Conservation (phyloP, 495 filamentous ascomycete species). For the Choiromyces venosus region DNA sequence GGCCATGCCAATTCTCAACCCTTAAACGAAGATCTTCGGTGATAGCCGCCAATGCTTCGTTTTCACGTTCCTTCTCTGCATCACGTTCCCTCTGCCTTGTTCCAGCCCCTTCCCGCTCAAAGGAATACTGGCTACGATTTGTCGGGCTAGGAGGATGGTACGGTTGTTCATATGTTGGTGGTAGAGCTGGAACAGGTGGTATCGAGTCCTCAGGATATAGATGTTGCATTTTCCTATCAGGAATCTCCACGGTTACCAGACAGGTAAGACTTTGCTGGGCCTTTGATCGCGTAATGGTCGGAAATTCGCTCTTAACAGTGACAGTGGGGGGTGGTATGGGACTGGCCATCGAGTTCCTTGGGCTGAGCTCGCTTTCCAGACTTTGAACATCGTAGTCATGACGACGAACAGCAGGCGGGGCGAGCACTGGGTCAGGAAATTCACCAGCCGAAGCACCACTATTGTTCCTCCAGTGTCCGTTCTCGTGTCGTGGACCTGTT, state of each 20-base stretch:
- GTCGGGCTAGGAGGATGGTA: slow-evolving; percentile 38
- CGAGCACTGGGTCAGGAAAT: slow-evolving; percentile 31
- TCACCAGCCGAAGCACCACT: slow-evolving; percentile 63
- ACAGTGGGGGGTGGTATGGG: slow-evolving; percentile 88
- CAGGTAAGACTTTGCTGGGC: slow-evolving; percentile 95
- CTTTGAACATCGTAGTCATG: slow-evolving; percentile 96
- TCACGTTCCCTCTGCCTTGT: slow-evolving; percentile 37
- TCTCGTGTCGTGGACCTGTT: slow-evolving; percentile 55
- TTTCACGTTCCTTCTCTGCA: slow-evolving; percentile 32
- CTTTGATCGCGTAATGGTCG: slow-evolving; percentile 82
- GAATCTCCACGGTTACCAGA: slow-evolving; percentile 88
- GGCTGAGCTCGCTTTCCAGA: slow-evolving; percentile 83
- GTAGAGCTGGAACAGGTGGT: slow-evolving; percentile 55
- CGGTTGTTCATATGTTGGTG: slow-evolving; percentile 40
- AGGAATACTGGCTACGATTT: slow-evolving; percentile 39
- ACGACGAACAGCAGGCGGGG: slow-evolving; percentile 50
- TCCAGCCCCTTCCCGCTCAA: slow-evolving; percentile 45
- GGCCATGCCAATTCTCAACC: slow-evolving; percentile 97
- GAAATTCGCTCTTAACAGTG: slow-evolving; percentile 92
- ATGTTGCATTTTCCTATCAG: slow-evolving; percentile 78
- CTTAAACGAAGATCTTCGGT: slow-evolving; percentile 77
- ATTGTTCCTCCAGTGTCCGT: slow-evolving; percentile 55
- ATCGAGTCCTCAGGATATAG: slow-evolving; percentile 73
- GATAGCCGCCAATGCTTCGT: slow-evolving; percentile 70
- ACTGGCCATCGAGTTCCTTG: slow-evolving; percentile 64